Evolutionary conservation across 2,329 filamentous ascomycete species (phyloP).

Genomic region (Paecilomyces fulvus): DNA sequence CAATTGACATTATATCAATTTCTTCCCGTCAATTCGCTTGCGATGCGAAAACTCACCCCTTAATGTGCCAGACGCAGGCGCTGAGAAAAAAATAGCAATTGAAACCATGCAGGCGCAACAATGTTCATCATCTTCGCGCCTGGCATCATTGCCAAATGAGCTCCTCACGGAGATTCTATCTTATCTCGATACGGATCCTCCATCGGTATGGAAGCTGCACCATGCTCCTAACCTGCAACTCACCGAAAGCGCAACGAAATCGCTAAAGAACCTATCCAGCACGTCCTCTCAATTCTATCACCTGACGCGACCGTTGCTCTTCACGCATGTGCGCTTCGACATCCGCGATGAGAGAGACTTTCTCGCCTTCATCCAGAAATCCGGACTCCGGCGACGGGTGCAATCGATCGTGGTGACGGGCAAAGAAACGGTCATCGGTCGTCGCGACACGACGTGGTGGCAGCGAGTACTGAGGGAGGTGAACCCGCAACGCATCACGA

Average conservation of each 20-base stretch:
- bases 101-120: background rate
- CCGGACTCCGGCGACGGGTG: slow-evolving; percentile 31
- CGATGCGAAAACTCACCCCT: background rate
- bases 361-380: slow-evolving; percentile 28
- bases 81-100: background rate
- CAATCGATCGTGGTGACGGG: slow-evolving; percentile 41
- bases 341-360: slow-evolving; percentile 26
- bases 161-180: slow-evolving; percentile 50
- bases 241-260: slow-evolving; percentile 25
- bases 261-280: slow-evolving; percentile 49
- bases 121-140: background rate
- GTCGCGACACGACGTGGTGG: slow-evolving; percentile 42
- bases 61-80: background rate
- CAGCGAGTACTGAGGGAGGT: slow-evolving; percentile 46
- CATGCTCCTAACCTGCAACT: slow-evolving; percentile 42
- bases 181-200: slow-evolving; percentile 44
- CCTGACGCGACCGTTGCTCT: slow-evolving; percentile 48
- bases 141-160: slow-evolving; percentile 46
- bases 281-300: slow-evolving; percentile 48
- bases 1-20: background rate
- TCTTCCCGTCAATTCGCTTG: background rate
- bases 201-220: slow-evolving; percentile 42
- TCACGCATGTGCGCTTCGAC: slow-evolving; percentile 44
- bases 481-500: slow-evolving; percentile 46
- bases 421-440: slow-evolving; percentile 32